Percentiles rank a stretch among this genome's conserved stretches.
Conservation (phyloP, 768 basidiomycete species). For the Mycena epipterygia region DNA sequence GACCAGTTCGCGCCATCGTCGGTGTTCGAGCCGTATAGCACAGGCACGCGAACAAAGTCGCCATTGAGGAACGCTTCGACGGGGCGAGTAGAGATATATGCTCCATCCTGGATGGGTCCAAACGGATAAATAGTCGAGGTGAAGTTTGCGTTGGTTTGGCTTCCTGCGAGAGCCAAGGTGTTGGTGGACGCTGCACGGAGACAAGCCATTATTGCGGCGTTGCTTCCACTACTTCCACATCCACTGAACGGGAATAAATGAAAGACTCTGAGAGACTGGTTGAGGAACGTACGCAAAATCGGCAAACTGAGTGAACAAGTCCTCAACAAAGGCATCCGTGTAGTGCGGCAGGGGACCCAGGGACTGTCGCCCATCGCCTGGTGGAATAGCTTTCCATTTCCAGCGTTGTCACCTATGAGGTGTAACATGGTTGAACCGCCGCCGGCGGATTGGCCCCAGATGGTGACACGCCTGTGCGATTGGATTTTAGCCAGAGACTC, state of each 20-base stretch:
- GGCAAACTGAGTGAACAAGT: constrained; percentile 52
- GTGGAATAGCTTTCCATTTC: constrained; percentile 51
- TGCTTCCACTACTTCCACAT: not conserved
- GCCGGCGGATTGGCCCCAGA: constrained; percentile 60
- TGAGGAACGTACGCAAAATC: constrained; percentile 47
- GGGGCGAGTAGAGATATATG: constrained; percentile 49
- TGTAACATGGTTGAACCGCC: constrained; percentile 59
- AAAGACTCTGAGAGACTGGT: not conserved
- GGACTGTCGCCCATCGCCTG: constrained; percentile 61
- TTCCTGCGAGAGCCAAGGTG: constrained; percentile 49
- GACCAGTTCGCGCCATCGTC: constrained; percentile 60
- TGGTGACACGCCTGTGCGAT: constrained; percentile 50
- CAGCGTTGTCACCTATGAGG: constrained; percentile 53
- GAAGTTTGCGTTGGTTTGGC: constrained; percentile 43
- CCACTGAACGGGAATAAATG: constrained; percentile 29
- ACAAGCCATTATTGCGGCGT: constrained; percentile 44
- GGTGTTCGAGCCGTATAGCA: constrained; percentile 60
- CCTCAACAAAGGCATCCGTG: constrained; percentile 50
- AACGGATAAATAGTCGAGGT: constrained; percentile 53
- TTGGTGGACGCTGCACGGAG: constrained; percentile 47
- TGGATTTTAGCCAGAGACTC: not conserved
- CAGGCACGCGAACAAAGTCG: constrained; percentile 53
- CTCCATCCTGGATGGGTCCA: constrained; percentile 52
- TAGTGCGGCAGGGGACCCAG: constrained; percentile 50
- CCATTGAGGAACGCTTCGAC: constrained; percentile 56